phyloP scores from a whole-genome alignment of 352 stramenopile species.

The Plasmopara muralis region DNA sequence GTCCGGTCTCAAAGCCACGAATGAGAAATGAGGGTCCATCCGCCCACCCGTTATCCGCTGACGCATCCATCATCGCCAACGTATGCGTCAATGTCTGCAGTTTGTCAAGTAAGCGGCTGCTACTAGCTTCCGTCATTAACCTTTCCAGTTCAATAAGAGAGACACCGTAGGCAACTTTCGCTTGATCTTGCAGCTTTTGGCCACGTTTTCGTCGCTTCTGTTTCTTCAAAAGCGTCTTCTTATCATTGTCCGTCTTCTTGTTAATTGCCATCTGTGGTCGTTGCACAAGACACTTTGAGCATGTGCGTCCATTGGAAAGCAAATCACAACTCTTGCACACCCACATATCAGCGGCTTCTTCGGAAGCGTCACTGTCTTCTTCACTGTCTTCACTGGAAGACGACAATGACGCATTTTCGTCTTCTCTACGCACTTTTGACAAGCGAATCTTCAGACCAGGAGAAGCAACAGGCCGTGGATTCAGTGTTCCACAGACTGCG shows the following conservation, averaged over 20 bases:
- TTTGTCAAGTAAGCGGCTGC: slow-evolving; percentile 44
- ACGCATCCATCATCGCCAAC: slow-evolving; percentile 81
- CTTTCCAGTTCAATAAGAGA: slow-evolving; percentile 59
- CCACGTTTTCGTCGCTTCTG: slow-evolving; percentile 27
- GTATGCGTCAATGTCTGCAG: slow-evolving; percentile 78
- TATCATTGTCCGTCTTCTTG: slow-evolving; percentile 10
- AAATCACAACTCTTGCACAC: slow-evolving; percentile 28
- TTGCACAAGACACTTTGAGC: slow-evolving; percentile 33
- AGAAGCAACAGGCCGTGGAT: slow-evolving; percentile 39
- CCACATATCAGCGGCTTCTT: slow-evolving; percentile 25
- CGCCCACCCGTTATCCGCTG: slow-evolving; percentile 61
- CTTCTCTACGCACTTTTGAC: slow-evolving; percentile 10
- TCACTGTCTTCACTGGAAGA: slow-evolving; percentile 27
- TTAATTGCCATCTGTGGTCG: slow-evolving; percentile 19
- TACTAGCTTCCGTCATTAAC: slow-evolving; percentile 40
- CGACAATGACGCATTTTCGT: slow-evolving; percentile 24
- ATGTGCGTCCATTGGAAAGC: slow-evolving; percentile 19
- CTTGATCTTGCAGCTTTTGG: slow-evolving; percentile 33
- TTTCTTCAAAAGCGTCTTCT: slow-evolving; percentile 28
- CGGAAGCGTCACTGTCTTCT: slow-evolving; percentile 15
- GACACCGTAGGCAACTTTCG: slow-evolving; percentile 56
- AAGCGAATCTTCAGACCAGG: slow-evolving; percentile 35
- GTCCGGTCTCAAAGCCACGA: slow-evolving; percentile 38
- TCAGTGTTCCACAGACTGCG: slow-evolving; percentile 55
- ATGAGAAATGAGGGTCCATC: slow-evolving; percentile 52